Base-by-base conservation (phyloP, 2,329 filamentous ascomycete genomes). In the Pyrenochaeta sp. region DNA sequence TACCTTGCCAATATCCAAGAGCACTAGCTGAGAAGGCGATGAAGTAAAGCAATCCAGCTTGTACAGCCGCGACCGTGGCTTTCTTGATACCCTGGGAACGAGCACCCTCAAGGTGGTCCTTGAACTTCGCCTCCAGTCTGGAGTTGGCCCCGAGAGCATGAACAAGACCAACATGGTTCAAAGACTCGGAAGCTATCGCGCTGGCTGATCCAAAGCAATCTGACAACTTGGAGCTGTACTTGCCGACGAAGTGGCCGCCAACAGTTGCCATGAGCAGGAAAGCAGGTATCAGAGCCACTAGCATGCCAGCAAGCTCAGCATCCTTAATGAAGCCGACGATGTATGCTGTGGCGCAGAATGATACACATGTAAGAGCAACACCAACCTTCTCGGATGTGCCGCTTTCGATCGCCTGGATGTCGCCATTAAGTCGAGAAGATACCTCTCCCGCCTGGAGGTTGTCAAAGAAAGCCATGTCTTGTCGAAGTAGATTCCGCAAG, bases 381-480 rank as follows among this genome's bases (percentile, higher is more conserved):
- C 87, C 87, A 14, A 89, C 87, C 69, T 91, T 91, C 72, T 90
- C 88, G 1, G 85, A 87, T 0, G 87, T 89, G 12, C 88, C 88
- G 0, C 83, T 82, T 64, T 88, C 87, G 45, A 91, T 85, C 1
- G 84, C 83, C 53, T 87, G 83, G 30, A 90, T 87, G 63, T 90
- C 87, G 48, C 81, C 80, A 65, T 87, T 87, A 37, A 91, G 81
- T 15, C 87, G 80, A 7, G 85, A 84, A 1, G 85, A 82, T 11
- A 90, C 83, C 68, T 89, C 85, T 14, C 87, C 87, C 0, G 86
- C 81, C 41, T 85, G 82, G 9, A 87, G 78, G 12, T 80, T 81
- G 63, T 90, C 87, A 66, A 89, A 89, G 68, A 85, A 89, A 12
- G 84, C 77, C 0, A 86, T 81, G 50, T 88, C 86, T 65, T 89